Base-by-base conservation (phyloP, 2,329 filamentous ascomycete genomes). In the Erysiphe neolycopersici region DNA sequence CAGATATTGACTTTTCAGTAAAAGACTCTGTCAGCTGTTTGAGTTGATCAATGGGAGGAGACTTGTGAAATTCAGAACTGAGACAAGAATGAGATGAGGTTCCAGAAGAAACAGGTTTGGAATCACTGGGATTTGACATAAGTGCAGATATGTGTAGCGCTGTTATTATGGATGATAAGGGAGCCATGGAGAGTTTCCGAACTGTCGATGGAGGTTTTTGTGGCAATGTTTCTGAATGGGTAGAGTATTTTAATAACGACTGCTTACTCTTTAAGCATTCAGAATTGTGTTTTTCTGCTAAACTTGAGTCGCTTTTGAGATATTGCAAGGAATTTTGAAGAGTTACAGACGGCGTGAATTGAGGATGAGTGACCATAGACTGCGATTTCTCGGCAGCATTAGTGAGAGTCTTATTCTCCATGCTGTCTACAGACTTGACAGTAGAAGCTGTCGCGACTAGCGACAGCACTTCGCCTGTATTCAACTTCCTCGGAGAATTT, bases 1-100 rank as follows among this genome's bases (percentile, higher is more conserved):
- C 76, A 52, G 83, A 80, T 53, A 82, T 89, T 66, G 83, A 92
- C 85, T 94, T 92, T 67, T 73, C 59, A 62, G 59, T 60, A 55
- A 63, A 59, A 61, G 66, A 66, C 68, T 73, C 72, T 73, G 84
- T 94, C 83, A 94, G 85, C 80, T 77, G 79, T 67, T 73, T 79
- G 61, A 79, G 68, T 65, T 71, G 69, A 62, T 71, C 67, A 66
- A 72, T 64, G 58, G 74, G 73, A 59, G 70, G 68, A 62, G 71
- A 76, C 58, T 69, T 57, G 58, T 59, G 56, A 51, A 60, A 58
- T 58, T 60, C 61, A 57, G 61, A 60, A 60, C 60, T 60, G 56
- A 60, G 57, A 53, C 60, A 58, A 47, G 64, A 60, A 50, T 60
- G 62, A 60, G 65, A 63, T 60, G 68, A 63, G 62, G 69, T 61